Conservation (phyloP, 805 yeast species). For the Candida berthetii region DNA sequence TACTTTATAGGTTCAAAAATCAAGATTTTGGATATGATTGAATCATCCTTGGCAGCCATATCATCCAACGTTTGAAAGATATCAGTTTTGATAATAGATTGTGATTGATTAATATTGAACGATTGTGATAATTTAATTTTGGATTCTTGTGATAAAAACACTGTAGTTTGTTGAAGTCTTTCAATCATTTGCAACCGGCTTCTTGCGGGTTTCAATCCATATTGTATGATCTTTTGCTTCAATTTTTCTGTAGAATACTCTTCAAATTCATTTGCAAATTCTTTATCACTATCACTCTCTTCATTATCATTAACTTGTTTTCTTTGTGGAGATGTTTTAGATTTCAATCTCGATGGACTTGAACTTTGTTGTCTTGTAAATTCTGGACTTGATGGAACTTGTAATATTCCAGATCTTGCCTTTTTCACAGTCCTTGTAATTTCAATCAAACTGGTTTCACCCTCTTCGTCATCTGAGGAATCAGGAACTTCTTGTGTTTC, state of each 20-base stretch:
- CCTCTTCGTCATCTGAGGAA: constrained; percentile 18
- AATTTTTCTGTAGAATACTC: constrained; percentile 13
- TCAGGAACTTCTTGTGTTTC: constrained; percentile 11
- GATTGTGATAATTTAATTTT: constrained; percentile 11
- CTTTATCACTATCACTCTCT: constrained; percentile 5
- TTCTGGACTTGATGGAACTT: constrained; percentile 8
- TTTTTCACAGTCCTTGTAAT: constrained; percentile 18
- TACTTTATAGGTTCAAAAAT: constrained; percentile 17
- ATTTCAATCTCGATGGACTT: background rate
- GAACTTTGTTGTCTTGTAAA: background rate
- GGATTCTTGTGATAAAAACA: constrained; percentile 12
- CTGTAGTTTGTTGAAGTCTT: constrained; percentile 10
- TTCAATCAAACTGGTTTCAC: constrained; percentile 18
- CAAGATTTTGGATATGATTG: constrained; percentile 14
- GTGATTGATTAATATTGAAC: constrained; percentile 13
- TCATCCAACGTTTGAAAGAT: constrained; percentile 12
- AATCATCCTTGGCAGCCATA: constrained; percentile 2
- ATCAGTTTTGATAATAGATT: constrained; percentile 14
- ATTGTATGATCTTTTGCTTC: constrained; percentile 14
- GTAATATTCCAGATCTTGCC: background rate
- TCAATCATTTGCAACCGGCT: constrained; percentile 13
- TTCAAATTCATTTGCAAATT: constrained; percentile 9
- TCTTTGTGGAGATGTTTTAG: no score
- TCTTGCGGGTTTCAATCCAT: constrained; percentile 19
- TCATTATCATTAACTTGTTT: no score